Percentiles rank a stretch among this genome's conserved stretches.
phyloP scores from a whole-genome alignment of 2,329 filamentous ascomycete species.

The Drechslera avenae region DNA sequence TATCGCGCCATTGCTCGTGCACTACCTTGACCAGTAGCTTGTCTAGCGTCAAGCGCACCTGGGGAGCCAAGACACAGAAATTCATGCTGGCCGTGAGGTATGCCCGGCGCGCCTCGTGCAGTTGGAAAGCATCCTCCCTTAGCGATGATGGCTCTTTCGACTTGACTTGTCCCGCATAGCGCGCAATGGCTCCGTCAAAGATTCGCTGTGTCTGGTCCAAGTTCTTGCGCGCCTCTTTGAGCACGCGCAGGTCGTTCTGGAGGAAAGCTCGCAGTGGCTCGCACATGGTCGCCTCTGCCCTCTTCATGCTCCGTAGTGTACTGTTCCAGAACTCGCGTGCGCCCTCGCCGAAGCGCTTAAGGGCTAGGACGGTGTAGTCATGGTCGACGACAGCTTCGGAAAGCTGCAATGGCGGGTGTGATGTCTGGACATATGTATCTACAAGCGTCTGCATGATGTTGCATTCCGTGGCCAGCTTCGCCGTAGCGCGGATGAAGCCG shows the following conservation, averaged over 20 bases:
- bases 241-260: slow-evolving; percentile 75
- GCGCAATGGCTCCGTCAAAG: slow-evolving; percentile 79
- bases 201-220: slow-evolving; percentile 82
- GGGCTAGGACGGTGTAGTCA: slow-evolving; percentile 88
- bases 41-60: slow-evolving; percentile 82
- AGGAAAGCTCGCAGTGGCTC: slow-evolving; percentile 85
- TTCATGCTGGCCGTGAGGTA: slow-evolving; percentile 94
- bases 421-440: slow-evolving; percentile 74
- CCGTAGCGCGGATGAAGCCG: slow-evolving; percentile 66
- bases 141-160: slow-evolving; percentile 90
- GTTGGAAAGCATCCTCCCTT: slow-evolving; percentile 91
- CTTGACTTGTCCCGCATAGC: slow-evolving; percentile 85
- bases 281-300: slow-evolving; percentile 74
- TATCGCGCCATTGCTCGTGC: slow-evolving; percentile 85
- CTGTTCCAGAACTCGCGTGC: slow-evolving; percentile 87
- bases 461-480: slow-evolving; percentile 68
- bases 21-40: slow-evolving; percentile 84
- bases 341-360: slow-evolving; percentile 83
- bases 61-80: slow-evolving; percentile 85
- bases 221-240: slow-evolving; percentile 80
- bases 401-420: slow-evolving; percentile 72
- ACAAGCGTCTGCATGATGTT: slow-evolving; percentile 78
- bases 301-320: slow-evolving; percentile 73
- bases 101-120: slow-evolving; percentile 87
- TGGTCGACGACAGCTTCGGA: slow-evolving; percentile 89